Evolutionary conservation across 2,329 filamentous ascomycete species (phyloP), one percentile per base, ranked within the genome.

Genomic region (Tolypocladium guangdongense): DNA sequence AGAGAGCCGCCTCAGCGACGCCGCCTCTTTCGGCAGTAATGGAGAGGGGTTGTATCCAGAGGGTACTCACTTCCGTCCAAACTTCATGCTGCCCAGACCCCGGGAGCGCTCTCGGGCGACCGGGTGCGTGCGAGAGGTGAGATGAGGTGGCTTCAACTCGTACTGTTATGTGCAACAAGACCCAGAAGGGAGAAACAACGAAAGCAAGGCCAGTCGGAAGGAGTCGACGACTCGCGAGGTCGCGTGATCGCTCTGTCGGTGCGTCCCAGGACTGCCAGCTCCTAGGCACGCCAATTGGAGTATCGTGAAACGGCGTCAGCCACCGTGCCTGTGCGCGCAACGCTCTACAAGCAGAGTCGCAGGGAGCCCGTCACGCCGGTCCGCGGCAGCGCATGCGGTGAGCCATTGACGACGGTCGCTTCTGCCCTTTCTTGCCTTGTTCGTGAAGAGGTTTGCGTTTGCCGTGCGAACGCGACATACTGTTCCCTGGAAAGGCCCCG

Each of bases 11-110:
- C 54, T 59, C 48, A 62, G 58, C 45, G 54, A 57, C 49, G 51
- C 50, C 54, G 50, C 46, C 52, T 52, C 35, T 43, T 16, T 7
- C 38, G 22, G 46, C 27, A 32, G 56, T n/a, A n/a, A n/a, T n/a
- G 41, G 22, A 52, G 48, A 48, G 20, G 41, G 3, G 8, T 48
- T 48, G 33, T 49, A 56, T 54, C 32, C 50, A 41, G n/a, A 47
- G 32, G 53, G 41, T 30, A 67, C 75, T 68, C 70, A 83, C 80
- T 77, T 82, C 70, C 80, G 76, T 61, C 81, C 80, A 62, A 84
- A 84, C 70, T 83, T 83, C 81, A 84, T 84, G 49, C 55, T 59
- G 54, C 20, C 52, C 10, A 27, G 35, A 36, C 35, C 32, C 27
- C 18, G 43, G 18, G 43, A 14, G 27, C 43, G 43, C 43, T 46